Conservation (phyloP, 179 eudicot genomes). For the Silene noctiflora region DNA sequence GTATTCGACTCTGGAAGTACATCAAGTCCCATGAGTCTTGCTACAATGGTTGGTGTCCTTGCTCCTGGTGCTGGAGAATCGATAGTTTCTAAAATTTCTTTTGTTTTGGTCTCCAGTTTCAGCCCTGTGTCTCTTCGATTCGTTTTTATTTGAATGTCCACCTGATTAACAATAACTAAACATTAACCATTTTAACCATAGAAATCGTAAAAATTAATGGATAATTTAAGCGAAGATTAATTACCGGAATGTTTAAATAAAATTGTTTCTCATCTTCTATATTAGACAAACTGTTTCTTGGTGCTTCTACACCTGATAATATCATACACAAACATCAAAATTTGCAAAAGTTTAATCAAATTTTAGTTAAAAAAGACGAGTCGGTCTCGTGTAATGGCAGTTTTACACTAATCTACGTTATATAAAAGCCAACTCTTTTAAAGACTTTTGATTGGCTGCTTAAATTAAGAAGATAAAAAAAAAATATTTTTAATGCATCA, state of each 20-base stretch:
- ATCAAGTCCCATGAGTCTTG: slow-evolving; percentile 92
- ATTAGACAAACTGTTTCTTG: slow-evolving; percentile 73
- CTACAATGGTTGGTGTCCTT: slow-evolving; percentile 78
- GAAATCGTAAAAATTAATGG: no score
- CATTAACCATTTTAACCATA: not conserved
- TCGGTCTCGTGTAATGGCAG: no score
- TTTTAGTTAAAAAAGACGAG: not conserved
- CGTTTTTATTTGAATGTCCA: slow-evolving; percentile 52
- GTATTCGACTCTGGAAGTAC: slow-evolving; percentile 55
- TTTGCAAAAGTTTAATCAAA: not conserved
- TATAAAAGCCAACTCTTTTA: no score
- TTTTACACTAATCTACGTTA: no score
- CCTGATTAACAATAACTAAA: slow-evolving; percentile 22
- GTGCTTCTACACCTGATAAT: slow-evolving; percentile 72
- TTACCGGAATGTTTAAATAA: slow-evolving; percentile 44
- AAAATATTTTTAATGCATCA: no score
- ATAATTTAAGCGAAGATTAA: not conserved
- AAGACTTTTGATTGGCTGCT: no score
- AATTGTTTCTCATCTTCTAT: slow-evolving; percentile 32
- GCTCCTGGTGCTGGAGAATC: slow-evolving; percentile 44
- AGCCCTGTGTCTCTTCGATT: slow-evolving; percentile 37
- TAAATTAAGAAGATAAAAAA: no score
- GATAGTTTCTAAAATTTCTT: slow-evolving; percentile 35
- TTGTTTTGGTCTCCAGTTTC: slow-evolving; percentile 27
- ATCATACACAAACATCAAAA: not conserved